Evolutionary conservation across 2,329 filamentous ascomycete genomes (phyloP).

Genomic region (Colletotrichum orchidophilum): DNA sequence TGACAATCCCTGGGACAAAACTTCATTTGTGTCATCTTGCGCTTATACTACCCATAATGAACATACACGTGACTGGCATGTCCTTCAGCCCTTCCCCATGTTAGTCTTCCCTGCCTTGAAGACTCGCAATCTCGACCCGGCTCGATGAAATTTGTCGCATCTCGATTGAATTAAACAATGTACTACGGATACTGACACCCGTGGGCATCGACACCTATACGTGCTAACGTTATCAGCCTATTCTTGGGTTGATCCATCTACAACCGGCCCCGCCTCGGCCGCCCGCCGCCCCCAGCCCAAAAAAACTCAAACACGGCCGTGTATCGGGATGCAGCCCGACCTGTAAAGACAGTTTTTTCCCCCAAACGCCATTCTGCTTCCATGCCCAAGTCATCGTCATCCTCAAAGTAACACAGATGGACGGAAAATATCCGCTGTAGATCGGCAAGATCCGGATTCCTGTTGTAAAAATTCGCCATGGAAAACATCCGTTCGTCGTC

Average conservation of each 20-base stretch:
- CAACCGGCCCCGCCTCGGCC: not conserved
- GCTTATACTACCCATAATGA: not conserved
- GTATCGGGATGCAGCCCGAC: not conserved
- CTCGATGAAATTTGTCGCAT: not conserved
- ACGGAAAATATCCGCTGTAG: not conserved
- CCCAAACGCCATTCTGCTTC: slow-evolving; percentile 25
- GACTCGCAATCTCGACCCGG: no score
- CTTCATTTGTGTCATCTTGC: not conserved
- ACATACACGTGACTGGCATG: not conserved
- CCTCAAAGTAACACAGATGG: not conserved
- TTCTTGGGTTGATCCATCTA: not conserved
- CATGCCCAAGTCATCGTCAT: slow-evolving; percentile 14
- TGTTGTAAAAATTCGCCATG: not conserved
- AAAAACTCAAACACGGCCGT: slow-evolving; percentile 7
- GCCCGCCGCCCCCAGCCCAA: not conserved
- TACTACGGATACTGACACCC: slow-evolving; percentile 7
- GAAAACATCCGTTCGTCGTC: not conserved
- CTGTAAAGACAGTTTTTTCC: slow-evolving; percentile 23
- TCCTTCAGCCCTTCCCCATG: not conserved
- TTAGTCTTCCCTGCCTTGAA: not conserved
- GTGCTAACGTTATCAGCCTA: slow-evolving; percentile 9
- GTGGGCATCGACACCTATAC: slow-evolving; percentile 12
- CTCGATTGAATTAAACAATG: slow-evolving; percentile 28
- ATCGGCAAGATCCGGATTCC: not conserved
- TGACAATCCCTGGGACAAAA: not conserved